Conservation (phyloP, 768 basidiomycete genomes). For the Pisolithus tinctorius region DNA sequence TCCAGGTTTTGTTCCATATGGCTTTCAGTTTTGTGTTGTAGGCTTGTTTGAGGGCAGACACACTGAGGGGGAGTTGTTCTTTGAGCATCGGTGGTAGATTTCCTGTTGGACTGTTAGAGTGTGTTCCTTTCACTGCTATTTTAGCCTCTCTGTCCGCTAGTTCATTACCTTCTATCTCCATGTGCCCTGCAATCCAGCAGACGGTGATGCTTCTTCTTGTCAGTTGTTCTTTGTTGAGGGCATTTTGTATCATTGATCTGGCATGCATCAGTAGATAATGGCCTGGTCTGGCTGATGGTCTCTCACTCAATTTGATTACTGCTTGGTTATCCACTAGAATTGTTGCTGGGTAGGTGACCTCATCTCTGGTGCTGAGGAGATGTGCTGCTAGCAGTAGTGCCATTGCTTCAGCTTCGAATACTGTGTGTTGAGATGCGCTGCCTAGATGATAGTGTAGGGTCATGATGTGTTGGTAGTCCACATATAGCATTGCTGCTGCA, state of each 20-base stretch:
- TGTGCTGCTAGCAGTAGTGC: background rate
- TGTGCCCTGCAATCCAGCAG: background rate
- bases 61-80: background rate
- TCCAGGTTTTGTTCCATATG: too few relatives aligned
- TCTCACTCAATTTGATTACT: background rate
- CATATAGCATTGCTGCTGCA: slow-evolving; percentile 7
- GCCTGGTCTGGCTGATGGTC: too few relatives aligned
- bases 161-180: background rate
- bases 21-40: too few relatives aligned
- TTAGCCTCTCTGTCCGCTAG: background rate
- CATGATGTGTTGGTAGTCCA: background rate
- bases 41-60: background rate
- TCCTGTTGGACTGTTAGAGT: too few relatives aligned
- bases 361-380: background rate
- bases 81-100: too few relatives aligned
- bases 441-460: background rate
- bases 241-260: background rate
- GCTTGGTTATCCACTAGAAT: background rate
- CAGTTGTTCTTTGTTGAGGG: background rate
- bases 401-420: too few relatives aligned
- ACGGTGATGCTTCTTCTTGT: background rate
- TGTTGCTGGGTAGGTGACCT: background rate
- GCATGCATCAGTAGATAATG: too few relatives aligned
- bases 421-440: background rate
- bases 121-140: too few relatives aligned